Evolutionary conservation across 495 filamentous ascomycete genomes (phyloP).

Genomic region (Aspergillus affinis): DNA sequence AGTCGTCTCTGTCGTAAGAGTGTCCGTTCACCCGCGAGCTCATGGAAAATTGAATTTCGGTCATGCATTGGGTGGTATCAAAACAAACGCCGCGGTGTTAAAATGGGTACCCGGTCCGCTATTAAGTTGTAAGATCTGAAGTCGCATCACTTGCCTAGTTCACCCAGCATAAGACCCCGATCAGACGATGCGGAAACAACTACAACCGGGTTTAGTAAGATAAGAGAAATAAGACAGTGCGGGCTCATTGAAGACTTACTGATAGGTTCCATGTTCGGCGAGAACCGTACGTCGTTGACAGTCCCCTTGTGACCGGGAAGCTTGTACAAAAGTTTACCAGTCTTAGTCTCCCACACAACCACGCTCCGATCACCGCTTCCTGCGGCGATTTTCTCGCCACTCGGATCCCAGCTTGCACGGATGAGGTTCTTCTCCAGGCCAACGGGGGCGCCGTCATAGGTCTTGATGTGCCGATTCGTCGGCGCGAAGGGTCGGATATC

Average conservation of each 20-base stretch:
- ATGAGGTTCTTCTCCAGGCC: slow-evolving; percentile 93
- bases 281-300: slow-evolving; percentile 92
- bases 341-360: slow-evolving; percentile 83
- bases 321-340: slow-evolving; percentile 87
- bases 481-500: slow-evolving; percentile 95
- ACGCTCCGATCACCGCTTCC: slow-evolving; percentile 89
- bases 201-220: slow-evolving; percentile 34
- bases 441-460: slow-evolving; percentile 83
- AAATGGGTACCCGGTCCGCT: not conserved
- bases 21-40: not conserved
- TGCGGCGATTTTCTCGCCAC: slow-evolving; percentile 81
- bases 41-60: not conserved
- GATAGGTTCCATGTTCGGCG: slow-evolving; percentile 78
- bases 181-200: slow-evolving; percentile 88
- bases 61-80: not conserved
- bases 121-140: not conserved
- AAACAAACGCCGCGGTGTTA: not conserved
- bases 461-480: slow-evolving; percentile 74
- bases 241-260: slow-evolving; percentile 62
- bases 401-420: slow-evolving; percentile 85
- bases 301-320: slow-evolving; percentile 93
- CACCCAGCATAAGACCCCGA: slow-evolving; percentile 73
- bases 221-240: not conserved
- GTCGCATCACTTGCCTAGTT: slow-evolving; percentile 58
- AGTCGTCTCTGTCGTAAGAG: not conserved